phyloP scores from a whole-genome alignment of 2,329 filamentous ascomycete species.

The Akanthomyces muscarius region DNA sequence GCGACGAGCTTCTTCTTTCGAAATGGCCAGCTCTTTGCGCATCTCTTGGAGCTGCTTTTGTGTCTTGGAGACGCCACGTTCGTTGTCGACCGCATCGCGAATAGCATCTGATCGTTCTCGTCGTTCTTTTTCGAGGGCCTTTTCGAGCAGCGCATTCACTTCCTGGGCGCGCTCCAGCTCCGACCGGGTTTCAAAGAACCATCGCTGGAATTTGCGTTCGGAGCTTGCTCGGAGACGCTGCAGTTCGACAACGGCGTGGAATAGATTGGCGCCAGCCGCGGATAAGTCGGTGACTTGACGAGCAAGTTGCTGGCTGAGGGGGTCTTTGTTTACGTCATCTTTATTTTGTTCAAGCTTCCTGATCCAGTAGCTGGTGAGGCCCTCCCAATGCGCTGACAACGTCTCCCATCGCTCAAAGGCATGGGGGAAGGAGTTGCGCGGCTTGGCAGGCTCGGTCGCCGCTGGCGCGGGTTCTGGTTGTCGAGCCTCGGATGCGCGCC shows the following conservation, averaged over 20 bases:
- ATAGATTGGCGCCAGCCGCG: constrained; percentile 91
- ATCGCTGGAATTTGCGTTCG: constrained; percentile 95
- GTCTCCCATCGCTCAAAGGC: constrained; percentile 98
- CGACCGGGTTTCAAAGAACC: constrained; percentile 92
- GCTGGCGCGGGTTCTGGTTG: constrained; percentile 21
- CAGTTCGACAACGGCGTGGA: constrained; percentile 94
- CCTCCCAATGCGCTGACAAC: constrained; percentile 95
- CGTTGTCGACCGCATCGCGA: constrained; percentile 60
- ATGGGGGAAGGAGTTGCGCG: constrained; percentile 79
- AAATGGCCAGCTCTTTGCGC: constrained; percentile 88
- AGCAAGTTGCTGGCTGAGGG: constrained; percentile 81
- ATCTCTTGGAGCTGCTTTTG: constrained; percentile 83
- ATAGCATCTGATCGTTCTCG: constrained; percentile 64
- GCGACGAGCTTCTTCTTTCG: constrained; percentile 89
- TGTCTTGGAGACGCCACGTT: constrained; percentile 67
- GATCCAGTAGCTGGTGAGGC: constrained; percentile 96
- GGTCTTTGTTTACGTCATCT: constrained; percentile 76
- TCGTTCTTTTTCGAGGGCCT: constrained; percentile 69
- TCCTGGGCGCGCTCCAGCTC: constrained; percentile 86
- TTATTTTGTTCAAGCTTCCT: constrained; percentile 86
- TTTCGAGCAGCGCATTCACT: constrained; percentile 74
- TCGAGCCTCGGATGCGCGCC: constrained; percentile 21
- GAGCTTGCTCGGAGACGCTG: constrained; percentile 91
- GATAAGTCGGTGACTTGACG: constrained; percentile 97
- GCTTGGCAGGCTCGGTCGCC: constrained; percentile 29